A percentile compares a stretch with the other conserved stretches of the same genome.
Evolutionary conservation across 768 basidiomycete species (phyloP).

Genomic region (Multifurca ochricompacta): DNA sequence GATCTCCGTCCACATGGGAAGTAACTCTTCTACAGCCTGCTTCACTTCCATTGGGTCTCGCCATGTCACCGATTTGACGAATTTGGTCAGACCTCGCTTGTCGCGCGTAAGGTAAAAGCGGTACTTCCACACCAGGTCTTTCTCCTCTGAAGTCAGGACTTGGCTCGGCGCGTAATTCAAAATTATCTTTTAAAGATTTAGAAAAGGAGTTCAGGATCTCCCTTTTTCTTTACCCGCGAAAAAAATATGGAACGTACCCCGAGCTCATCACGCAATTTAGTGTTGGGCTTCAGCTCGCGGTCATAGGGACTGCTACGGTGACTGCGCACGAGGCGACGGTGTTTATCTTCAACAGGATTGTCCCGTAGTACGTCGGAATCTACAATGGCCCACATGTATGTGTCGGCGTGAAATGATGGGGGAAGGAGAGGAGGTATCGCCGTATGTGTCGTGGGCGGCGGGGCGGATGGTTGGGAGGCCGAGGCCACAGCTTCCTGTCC

Average conservation of each 20-base stretch:
- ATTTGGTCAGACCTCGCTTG: conserved; percentile 93
- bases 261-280: conserved; percentile 89
- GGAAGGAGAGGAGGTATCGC: conserved; percentile 41
- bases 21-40: conserved; percentile 91
- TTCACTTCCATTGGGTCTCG: conserved; percentile 93
- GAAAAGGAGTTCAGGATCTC: too few species aligned
- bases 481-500: conserved; percentile 12
- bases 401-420: conserved; percentile 50
- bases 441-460: conserved; percentile 32
- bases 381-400: conserved; percentile 76
- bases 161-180: conserved; percentile 89
- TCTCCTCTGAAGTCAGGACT: conserved; percentile 80
- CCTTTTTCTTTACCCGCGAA: background rate
- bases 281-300: conserved; percentile 92
- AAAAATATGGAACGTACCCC: conserved; percentile 48
- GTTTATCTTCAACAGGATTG: conserved; percentile 97
- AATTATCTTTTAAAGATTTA: conserved; percentile 59
- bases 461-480: conserved; percentile 33
- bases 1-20: conserved; percentile 96
- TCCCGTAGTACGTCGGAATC: conserved; percentile 90
- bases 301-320: conserved; percentile 94
- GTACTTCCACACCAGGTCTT: conserved; percentile 97
- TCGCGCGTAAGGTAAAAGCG: conserved; percentile 93
- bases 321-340: conserved; percentile 87
- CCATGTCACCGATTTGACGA: conserved; percentile 97